phyloP scores from a whole-genome alignment of 805 yeast genomes.

The Debaryomyces tyrocola region DNA sequence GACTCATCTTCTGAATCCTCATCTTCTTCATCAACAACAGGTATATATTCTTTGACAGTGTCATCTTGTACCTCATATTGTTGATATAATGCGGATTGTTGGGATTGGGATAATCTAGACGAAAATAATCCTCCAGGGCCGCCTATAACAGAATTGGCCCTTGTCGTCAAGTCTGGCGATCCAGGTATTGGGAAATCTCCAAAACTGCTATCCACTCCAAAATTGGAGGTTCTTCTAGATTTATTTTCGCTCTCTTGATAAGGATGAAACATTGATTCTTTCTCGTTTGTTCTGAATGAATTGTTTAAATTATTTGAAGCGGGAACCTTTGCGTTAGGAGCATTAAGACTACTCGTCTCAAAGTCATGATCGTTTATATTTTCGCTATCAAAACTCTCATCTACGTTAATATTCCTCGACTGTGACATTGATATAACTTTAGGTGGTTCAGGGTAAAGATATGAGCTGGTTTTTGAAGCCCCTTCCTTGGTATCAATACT shows the following conservation, averaged over 20 bases:
- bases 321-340: not conserved
- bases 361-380: not conserved
- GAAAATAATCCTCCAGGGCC: slow-evolving; percentile 34
- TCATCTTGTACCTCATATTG: slow-evolving; percentile 47
- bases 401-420: slow-evolving; percentile 1
- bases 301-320: not conserved
- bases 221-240: slow-evolving; percentile 12
- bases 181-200: slow-evolving; percentile 47
- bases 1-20: slow-evolving; percentile 51
- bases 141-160: slow-evolving; percentile 45
- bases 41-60: slow-evolving; percentile 42
- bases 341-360: not conserved
- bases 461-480: not conserved
- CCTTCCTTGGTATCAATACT: not conserved
- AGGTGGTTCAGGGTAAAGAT: not conserved
- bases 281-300: not conserved
- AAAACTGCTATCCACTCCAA: slow-evolving; percentile 22
- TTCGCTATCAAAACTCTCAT: slow-evolving; percentile 4
- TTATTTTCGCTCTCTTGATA: slow-evolving; percentile 17
- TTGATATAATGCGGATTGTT: slow-evolving; percentile 43
- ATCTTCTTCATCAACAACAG: slow-evolving; percentile 42
- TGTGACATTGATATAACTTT: not conserved
- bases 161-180: slow-evolving; percentile 43
- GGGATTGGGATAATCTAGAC: slow-evolving; percentile 43
- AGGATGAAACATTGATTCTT: slow-evolving; percentile 25